A percentile compares a stretch with the other conserved stretches of the same genome.
These are phyloP conservation scores for Umbelopsis isabellina DNA, from an alignment of 192 early-diverging fungal species.

Conservation along the genomic window DNA sequence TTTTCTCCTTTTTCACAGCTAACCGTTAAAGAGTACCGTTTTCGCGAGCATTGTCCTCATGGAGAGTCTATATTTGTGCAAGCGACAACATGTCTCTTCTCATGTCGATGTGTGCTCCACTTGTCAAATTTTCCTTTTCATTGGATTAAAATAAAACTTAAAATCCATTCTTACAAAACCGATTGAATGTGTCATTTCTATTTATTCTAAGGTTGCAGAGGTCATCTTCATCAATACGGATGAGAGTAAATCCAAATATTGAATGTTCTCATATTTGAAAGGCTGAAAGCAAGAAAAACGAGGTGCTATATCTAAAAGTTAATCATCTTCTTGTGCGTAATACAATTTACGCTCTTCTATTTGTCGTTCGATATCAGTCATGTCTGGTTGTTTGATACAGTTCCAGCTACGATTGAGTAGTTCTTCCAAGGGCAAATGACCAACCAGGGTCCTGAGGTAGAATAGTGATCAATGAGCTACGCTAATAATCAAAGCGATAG, in stretches of 20 bases:
- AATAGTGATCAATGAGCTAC: neutral
- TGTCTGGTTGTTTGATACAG: conserved; percentile 53
- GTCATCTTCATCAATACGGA: neutral
- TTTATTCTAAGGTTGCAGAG: neutral
- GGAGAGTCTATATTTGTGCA: neutral
- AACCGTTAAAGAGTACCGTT: conserved; percentile 20
- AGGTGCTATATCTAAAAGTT: neutral
- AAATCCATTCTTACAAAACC: conserved; percentile 2
- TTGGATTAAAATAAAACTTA: conserved; percentile 20
- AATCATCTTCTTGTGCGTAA: conserved; percentile 41
- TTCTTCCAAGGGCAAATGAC: conserved; percentile 81
- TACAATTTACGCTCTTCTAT: conserved; percentile 39
- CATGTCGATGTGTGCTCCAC: neutral
- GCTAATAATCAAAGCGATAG: neutral
- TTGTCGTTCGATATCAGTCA: conserved; percentile 37
- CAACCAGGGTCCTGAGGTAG: conserved; percentile 71
- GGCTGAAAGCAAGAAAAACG: no score
- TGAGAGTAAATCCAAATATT: neutral
- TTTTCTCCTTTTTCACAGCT: neutral
- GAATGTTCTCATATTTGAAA: neutral
- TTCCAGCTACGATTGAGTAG: conserved; percentile 61
- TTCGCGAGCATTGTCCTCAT: conserved; percentile 19
- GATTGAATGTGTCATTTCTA: neutral
- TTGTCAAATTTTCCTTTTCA: conserved; percentile 15
- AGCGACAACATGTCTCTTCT: neutral